Evolutionary conservation across 768 basidiomycete species (phyloP), one percentile per base, ranked within the genome.

Genomic region (Kwoniella dendrophila): DNA sequence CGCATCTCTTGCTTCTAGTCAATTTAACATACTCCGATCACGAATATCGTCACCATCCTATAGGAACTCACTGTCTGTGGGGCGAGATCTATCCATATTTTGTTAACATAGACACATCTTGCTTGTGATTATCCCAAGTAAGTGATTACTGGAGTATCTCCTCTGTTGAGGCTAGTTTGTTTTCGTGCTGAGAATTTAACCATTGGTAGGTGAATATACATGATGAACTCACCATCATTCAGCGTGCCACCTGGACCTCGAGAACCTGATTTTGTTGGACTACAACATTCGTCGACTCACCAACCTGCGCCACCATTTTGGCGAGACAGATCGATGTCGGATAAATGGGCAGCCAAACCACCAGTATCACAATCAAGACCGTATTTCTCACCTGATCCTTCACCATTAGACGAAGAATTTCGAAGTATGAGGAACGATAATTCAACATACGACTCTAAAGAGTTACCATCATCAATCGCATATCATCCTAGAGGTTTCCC

Each of bases 361-460:
- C 52, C 59, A 5, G 10, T 54, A 14, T 53, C 59, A 14, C 59
- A 61, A 33, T 61, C 59, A 6, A 30, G 59, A 24, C 51, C 59
- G 6, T 61, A 61, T 29, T 50, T 61, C 27, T 61, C 59, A 3
- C 59, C 59, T 0, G 59, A 61, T 26, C 40, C 59, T 14, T 61
- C 61, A 32, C 61, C 61, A 10, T 12, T 49, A 12, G 47, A 55
- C 18, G 45, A 41, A 3, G 6, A n/a, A 8, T 62, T 62, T 38
- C 33, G 36, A 12, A 16, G 18, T 8, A 16, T 12, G 14, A 29
- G 30, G 18, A 16, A 14, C 18, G 26, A 47, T 32, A 40, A 27
- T 29, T 16, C 3, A 32, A 16, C 41, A n/a, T 27, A 16, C 20
- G 20, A 14, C 38, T 14, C 14, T 40, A 20, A 20, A 24, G 43